Evolutionary conservation across 2,329 filamentous ascomycete species (phyloP).

Genomic region (Mycosphaerella arachidis): DNA sequence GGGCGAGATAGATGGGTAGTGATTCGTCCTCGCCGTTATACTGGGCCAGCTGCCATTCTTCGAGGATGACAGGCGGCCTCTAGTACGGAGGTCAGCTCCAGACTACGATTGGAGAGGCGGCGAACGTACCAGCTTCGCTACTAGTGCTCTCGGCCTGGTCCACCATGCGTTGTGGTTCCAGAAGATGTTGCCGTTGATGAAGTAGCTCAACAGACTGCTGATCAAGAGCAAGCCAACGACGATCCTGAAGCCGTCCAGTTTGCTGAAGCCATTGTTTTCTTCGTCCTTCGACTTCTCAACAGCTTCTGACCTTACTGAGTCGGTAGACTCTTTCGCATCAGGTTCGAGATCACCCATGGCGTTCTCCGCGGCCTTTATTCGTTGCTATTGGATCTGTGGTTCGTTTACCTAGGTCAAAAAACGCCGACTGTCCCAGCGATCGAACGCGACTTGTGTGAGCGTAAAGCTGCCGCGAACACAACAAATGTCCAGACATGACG

Average conservation of each 20-base stretch:
- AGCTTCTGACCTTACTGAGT: not conserved
- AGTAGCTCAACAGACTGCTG: slow-evolving; percentile 35
- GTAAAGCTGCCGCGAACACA: too few relatives aligned
- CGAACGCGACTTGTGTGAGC: not conserved
- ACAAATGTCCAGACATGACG: not conserved
- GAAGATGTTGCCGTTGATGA: slow-evolving; percentile 46
- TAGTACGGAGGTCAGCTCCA: slow-evolving; percentile 24
- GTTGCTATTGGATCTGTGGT: not conserved
- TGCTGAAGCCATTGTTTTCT: slow-evolving; percentile 4
- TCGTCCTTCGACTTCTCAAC: not conserved
- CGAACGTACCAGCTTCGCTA: slow-evolving; percentile 9
- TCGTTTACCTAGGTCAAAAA: not conserved
- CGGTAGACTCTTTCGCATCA: not conserved
- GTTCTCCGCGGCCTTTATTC: not conserved
- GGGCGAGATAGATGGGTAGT: slow-evolving; percentile 81
- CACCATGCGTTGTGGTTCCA: slow-evolving; percentile 66
- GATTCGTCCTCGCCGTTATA: slow-evolving; percentile 73
- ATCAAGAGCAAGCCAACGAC: slow-evolving; percentile 33
- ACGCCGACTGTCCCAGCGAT: not conserved
- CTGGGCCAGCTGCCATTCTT: slow-evolving; percentile 64
- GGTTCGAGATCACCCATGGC: not conserved
- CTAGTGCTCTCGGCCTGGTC: slow-evolving; percentile 47
- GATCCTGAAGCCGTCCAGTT: slow-evolving; percentile 33
- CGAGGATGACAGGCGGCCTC: slow-evolving; percentile 63
- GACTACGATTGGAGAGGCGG: not conserved